phyloP scores from a whole-genome alignment of 169 alveolate species.

The Babesia caballi region DNA sequence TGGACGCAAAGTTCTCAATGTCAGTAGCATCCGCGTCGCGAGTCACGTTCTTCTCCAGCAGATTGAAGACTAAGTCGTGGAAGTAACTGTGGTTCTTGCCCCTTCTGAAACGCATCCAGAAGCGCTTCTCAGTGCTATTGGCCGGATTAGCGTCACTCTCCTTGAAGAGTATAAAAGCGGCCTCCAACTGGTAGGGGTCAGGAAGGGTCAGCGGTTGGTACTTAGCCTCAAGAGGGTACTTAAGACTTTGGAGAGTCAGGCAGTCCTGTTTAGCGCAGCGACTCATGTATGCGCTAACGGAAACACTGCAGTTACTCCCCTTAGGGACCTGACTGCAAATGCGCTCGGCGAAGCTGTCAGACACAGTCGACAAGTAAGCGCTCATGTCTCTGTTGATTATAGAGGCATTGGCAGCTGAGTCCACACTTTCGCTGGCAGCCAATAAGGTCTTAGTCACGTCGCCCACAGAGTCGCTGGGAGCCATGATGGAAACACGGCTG shows the following conservation, averaged over 20 bases:
- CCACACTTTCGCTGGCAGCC: neutral
- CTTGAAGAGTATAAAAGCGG: constrained; percentile 36
- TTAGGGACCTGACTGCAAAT: constrained; percentile 1
- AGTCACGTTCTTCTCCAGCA: neutral
- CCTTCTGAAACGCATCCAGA: constrained; percentile 19
- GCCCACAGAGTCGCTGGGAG: constrained; percentile 6
- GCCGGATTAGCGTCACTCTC: constrained; percentile 23
- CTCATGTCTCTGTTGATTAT: neutral
- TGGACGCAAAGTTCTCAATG: constrained; percentile 20
- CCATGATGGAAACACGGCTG: neutral
- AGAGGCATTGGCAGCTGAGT: neutral
- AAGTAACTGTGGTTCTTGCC: neutral
- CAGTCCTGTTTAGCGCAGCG: constrained; percentile 50
- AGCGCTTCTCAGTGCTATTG: neutral
- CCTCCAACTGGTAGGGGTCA: constrained; percentile 41
- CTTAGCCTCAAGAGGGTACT: too few relatives aligned
- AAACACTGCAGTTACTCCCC: constrained; percentile 14
- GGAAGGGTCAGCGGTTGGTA: constrained; percentile 32
- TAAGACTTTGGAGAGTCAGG: constrained; percentile 14
- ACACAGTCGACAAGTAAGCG: neutral
- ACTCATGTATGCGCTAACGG: constrained; percentile 4
- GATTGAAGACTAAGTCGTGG: constrained; percentile 4
- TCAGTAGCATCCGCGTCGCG: neutral
- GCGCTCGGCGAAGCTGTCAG: neutral
- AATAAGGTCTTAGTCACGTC: neutral